Conservation (phyloP, 2,329 filamentous ascomycete genomes). For the Delphinella strobiligena region DNA sequence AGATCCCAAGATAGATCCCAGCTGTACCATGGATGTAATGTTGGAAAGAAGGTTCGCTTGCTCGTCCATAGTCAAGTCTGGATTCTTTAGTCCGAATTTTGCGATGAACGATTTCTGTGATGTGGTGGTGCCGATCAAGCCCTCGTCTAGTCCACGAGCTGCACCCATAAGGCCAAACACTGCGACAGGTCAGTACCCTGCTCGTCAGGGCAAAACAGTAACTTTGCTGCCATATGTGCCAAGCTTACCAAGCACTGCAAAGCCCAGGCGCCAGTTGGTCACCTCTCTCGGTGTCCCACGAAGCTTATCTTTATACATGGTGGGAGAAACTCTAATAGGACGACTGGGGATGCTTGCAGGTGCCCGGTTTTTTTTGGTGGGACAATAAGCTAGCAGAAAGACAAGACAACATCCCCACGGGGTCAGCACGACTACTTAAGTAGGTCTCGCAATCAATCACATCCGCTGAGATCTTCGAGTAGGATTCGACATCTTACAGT, state of each 20-base stretch:
- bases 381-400: neutral
- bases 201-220: neutral
- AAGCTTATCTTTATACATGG: slow-evolving; percentile 32
- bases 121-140: slow-evolving; percentile 48
- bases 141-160: slow-evolving; percentile 68
- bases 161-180: slow-evolving; percentile 51
- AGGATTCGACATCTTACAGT: neutral
- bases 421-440: neutral
- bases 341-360: no score
- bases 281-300: slow-evolving; percentile 56
- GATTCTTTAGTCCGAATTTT: slow-evolving; percentile 45
- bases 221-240: neutral
- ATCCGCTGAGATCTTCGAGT: neutral
- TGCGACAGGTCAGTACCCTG: slow-evolving; percentile 6
- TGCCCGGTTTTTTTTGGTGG: neutral
- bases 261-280: slow-evolving; percentile 70
- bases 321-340: neutral
- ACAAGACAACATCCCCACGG: neutral
- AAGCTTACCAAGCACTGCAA: slow-evolving; percentile 46
- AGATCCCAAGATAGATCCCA: slow-evolving; percentile 62
- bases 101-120: slow-evolving; percentile 52
- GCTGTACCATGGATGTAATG: slow-evolving; percentile 71
- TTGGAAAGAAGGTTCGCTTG: slow-evolving; percentile 52
- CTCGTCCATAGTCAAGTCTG: slow-evolving; percentile 42
- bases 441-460: neutral